A percentile compares a stretch with the other conserved stretches of the same genome.
phyloP scores from a whole-genome alignment of 352 stramenopile genomes.

The Globisporangium solare region DNA sequence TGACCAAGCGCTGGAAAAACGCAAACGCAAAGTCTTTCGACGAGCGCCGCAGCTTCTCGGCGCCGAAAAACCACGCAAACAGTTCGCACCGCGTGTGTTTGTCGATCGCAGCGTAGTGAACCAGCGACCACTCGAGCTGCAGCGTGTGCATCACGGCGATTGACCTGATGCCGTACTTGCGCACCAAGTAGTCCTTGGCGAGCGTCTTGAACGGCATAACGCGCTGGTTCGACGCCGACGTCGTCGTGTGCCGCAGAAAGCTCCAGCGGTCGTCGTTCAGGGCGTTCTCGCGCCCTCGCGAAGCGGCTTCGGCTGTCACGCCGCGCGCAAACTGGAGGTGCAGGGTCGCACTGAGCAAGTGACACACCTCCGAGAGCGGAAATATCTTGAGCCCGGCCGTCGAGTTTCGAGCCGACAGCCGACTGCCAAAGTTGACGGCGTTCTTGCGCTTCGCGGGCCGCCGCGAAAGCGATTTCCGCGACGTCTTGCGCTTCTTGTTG shows the following conservation, averaged over 20 bases:
- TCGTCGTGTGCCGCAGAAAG: slow-evolving; percentile 21
- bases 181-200: slow-evolving; percentile 51
- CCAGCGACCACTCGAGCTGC: slow-evolving; percentile 64
- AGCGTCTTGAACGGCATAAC: slow-evolving; percentile 45
- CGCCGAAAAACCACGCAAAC: slow-evolving; percentile 65
- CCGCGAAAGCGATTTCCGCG: slow-evolving; percentile 27
- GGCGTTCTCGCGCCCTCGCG: slow-evolving; percentile 8
- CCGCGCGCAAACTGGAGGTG: slow-evolving; percentile 64
- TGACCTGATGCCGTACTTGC: slow-evolving; percentile 75
- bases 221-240: slow-evolving; percentile 3
- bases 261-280: slow-evolving; percentile 28
- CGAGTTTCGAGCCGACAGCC: slow-evolving; percentile 27
- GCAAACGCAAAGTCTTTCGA: slow-evolving; percentile 54
- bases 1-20: slow-evolving; percentile 55
- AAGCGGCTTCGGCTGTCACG: slow-evolving; percentile 1
- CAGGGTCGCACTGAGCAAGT: slow-evolving; percentile 51
- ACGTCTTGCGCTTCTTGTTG: slow-evolving; percentile 18
- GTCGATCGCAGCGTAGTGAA: slow-evolving; percentile 41
- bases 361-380: slow-evolving; percentile 50
- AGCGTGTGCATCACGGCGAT: slow-evolving; percentile 65
- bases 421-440: slow-evolving; percentile 35
- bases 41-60: slow-evolving; percentile 29
- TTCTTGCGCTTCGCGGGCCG: slow-evolving; percentile 35
- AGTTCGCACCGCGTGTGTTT: slow-evolving; percentile 52
- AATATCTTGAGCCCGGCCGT: slow-evolving; percentile 36